Conservation (phyloP, 1,284 basidiomycete species). For the Irpex sp. region DNA sequence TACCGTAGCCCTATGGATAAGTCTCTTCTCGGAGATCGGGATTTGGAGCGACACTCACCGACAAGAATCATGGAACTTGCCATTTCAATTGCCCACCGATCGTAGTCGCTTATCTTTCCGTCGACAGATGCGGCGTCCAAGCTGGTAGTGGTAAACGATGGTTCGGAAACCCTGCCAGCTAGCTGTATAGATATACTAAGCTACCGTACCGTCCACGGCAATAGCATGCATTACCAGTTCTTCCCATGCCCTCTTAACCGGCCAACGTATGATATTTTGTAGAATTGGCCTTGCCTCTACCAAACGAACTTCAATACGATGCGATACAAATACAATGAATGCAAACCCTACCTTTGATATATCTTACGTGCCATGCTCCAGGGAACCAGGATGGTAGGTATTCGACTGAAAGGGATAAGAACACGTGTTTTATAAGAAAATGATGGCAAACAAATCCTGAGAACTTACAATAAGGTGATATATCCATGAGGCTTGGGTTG, state of each 20-base stretch:
- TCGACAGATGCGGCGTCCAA: not conserved
- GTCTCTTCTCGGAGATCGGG: not conserved
- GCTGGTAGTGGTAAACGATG: not conserved
- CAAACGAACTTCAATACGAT: not conserved
- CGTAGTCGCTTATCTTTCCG: not conserved
- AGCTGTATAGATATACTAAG: not conserved
- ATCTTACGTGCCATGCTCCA: not conserved
- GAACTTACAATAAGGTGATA: not conserved
- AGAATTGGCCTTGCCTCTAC: not conserved
- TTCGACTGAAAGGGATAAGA: not conserved
- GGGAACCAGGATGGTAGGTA: not conserved
- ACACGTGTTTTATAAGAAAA: not conserved
- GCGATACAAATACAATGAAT: not conserved
- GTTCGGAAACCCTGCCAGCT: not conserved
- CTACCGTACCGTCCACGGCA: too few species aligned
- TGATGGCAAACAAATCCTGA: not conserved
- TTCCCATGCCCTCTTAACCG: not conserved
- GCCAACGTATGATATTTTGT: not conserved
- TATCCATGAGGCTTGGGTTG: not conserved
- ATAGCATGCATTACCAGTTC: not conserved
- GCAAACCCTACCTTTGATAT: not conserved
- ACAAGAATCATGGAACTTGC: not conserved
- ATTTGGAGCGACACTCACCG: not conserved
- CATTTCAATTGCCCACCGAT: not conserved
- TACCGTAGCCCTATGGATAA: not conserved